Conservation (phyloP, 208 protist species). For the Trypanosoma melophagium region DNA sequence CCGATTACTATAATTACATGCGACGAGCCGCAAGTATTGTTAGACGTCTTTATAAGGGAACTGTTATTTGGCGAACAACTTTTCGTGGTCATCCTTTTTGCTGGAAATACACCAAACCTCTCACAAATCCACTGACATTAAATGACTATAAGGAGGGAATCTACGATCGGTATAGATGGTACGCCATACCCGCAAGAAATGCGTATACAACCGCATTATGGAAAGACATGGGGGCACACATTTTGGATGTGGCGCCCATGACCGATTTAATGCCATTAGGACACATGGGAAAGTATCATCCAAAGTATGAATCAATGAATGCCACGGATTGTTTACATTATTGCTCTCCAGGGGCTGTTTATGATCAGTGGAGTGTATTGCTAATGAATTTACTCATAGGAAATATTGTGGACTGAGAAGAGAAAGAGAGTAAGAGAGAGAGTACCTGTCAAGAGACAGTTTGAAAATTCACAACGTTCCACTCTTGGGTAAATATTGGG, state of each 20-base stretch:
- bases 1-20: constrained; percentile 20
- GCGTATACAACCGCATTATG: constrained; percentile 18
- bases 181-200: constrained; percentile 25
- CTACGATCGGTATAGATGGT: constrained; percentile 25
- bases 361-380: constrained; percentile 25
- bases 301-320: constrained; percentile 21
- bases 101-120: constrained; percentile 13
- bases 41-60: constrained; percentile 25
- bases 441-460: no score
- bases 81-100: constrained; percentile 34
- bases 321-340: constrained; percentile 36
- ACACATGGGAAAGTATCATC: constrained; percentile 24
- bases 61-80: constrained; percentile 29
- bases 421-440: no score
- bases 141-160: neutral
- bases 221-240: constrained; percentile 23
- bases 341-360: constrained; percentile 26
- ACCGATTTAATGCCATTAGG: constrained; percentile 28
- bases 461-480: no score
- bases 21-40: constrained; percentile 15
- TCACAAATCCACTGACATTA: neutral
- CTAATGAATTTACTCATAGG: constrained; percentile 30
- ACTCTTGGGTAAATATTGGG: no score
- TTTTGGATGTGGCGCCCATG: constrained; percentile 27
- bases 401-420: constrained; percentile 14